Percentiles rank a stretch among this genome's conserved stretches.
Conservation (phyloP, 192 early-diverging fungal species). For the Phycomyces nitens region DNA sequence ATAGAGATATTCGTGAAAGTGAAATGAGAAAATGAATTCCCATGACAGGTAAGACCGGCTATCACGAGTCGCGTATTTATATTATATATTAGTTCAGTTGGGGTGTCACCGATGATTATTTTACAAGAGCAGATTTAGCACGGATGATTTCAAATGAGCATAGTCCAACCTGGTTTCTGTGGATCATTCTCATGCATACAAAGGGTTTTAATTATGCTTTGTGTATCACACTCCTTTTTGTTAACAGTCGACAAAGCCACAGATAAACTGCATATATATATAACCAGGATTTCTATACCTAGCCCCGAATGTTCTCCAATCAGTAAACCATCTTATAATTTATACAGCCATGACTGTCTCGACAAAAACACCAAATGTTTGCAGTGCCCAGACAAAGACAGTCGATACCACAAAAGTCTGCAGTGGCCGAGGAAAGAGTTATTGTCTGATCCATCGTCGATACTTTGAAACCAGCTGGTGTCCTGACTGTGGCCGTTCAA, state of each 20-base stretch:
- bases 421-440: slow-evolving; percentile 25
- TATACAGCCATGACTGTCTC: background rate
- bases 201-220: background rate
- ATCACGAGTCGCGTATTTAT: too few species aligned
- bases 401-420: slow-evolving; percentile 3
- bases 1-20: too few species aligned
- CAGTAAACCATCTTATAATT: background rate
- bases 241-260: background rate
- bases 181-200: slow-evolving; percentile 1
- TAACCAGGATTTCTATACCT: background rate
- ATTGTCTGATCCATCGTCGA: slow-evolving; percentile 30
- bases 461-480: slow-evolving; percentile 37
- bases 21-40: too few species aligned
- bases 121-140: background rate
- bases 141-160: background rate
- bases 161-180: background rate
- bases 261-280: background rate
- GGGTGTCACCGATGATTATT: too few species aligned
- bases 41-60: too few species aligned
- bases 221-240: background rate
- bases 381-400: background rate
- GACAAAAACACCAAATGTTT: background rate
- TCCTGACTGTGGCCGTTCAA: slow-evolving; percentile 26
- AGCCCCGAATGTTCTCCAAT: background rate
- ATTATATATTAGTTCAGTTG: too few species aligned